Evolutionary conservation across 73 alveolate species (phyloP), one percentile per base, ranked within the genome.

Genomic region (Uronychia setigera): DNA sequence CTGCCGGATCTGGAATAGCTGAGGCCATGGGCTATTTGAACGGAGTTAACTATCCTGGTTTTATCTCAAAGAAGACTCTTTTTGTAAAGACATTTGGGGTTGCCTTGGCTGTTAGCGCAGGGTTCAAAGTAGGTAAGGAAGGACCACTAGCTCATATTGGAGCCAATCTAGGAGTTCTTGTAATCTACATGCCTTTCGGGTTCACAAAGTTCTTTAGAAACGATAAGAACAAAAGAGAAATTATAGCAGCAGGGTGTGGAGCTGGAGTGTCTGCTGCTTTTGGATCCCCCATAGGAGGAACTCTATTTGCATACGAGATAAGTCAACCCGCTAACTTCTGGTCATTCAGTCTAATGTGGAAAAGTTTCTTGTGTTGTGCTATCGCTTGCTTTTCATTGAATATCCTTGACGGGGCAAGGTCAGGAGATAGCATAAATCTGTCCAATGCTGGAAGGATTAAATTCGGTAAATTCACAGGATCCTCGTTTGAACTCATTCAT

Each of bases 61-160:
- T 59, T 59, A 59, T 88, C 27, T 74, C 83, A 1, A 0, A 74
- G 26, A 77, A 35, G 30, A 88, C 94, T 26, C 80, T 88, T 1
- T 77, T 88, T 60, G 86, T 76, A 0, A 88, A 88, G 59, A 84
- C 83, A 19, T 19, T 83, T 46, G 94, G 88, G 13, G 80, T 88
- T 0, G 87, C 82, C 33, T 57, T 88, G 19, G 94, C 91, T 46
- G 91, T 88, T 26, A 30, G 88, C 13, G 82, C 85, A 1, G 91
- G 91, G 13, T 60, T 88, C 31, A 74, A 84, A 58, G 76, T 82
- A 25, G 94, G 94, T 11, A 88, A 83, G 76, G 94, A 88, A 58
- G 94, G 94, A 0, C 94, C 94, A 9, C 60, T 88, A 58, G 94
- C 91, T 30, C 94, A 88, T 78, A 83, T 88, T 27, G 94, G 94